These are phyloP conservation scores for Glaciozyma antarctica DNA, from an alignment of 768 basidiomycete species.

Conservation along the genomic window DNA sequence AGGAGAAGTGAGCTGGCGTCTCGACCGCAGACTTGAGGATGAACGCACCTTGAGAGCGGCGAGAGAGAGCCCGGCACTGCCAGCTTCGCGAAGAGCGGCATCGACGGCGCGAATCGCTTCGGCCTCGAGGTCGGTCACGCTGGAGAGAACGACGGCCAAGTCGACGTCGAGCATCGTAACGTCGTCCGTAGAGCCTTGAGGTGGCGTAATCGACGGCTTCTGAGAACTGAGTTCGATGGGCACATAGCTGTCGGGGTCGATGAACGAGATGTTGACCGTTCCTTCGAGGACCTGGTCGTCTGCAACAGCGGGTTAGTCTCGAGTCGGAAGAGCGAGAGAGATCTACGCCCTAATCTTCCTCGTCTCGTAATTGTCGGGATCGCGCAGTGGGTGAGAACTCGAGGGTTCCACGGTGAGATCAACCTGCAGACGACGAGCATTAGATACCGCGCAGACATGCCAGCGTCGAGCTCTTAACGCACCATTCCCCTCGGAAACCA, in stretches of 20 bases:
- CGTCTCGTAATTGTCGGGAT: conserved; percentile 59
- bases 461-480: conserved; percentile 18
- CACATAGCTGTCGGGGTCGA: not conserved
- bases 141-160: not conserved
- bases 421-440: conserved; percentile 45
- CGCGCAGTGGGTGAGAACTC: conserved; percentile 37
- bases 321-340: not conserved
- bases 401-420: conserved; percentile 64
- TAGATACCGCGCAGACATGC: not conserved
- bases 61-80: not conserved
- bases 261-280: conserved; percentile 39
- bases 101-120: not conserved
- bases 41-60: not conserved
- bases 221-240: not conserved
- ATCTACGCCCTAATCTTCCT: conserved; percentile 64
- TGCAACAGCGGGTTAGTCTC: conserved; percentile 34
- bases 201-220: not conserved
- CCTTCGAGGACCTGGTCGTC: conserved; percentile 82
- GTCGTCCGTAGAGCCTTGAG: not conserved
- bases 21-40: not conserved
- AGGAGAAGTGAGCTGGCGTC: not conserved
- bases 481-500: conserved; percentile 78
- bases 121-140: not conserved
- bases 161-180: not conserved
- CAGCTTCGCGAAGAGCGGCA: not conserved